Evolutionary conservation across 495 filamentous ascomycete species (phyloP).

Genomic region (Hypoxylon rickii): DNA sequence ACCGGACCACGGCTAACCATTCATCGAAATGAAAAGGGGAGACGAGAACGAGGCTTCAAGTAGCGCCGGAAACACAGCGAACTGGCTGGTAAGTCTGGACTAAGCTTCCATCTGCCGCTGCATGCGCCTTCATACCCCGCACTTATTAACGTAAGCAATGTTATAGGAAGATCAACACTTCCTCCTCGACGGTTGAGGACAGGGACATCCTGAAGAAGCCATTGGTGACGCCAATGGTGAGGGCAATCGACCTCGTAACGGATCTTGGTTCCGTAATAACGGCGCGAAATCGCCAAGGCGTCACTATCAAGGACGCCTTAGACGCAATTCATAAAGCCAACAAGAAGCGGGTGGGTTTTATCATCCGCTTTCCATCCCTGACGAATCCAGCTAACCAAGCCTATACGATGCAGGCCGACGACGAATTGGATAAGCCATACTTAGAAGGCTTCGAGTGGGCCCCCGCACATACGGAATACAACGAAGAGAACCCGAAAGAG

Average conservation of each 20-base stretch:
- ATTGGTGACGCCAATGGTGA: conserved; percentile 79
- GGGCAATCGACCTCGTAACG: conserved; percentile 92
- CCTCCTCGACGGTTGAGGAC: conserved; percentile 73
- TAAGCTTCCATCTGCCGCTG: background rate
- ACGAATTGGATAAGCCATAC: conserved; percentile 81
- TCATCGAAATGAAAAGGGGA: conserved; percentile 60
- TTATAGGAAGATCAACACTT: conserved; percentile 86
- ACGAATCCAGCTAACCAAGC: background rate
- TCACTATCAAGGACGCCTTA: conserved; percentile 92
- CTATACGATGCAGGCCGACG: conserved; percentile 69
- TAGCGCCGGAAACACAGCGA: conserved; percentile 87
- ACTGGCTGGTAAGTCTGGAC: conserved; percentile 78
- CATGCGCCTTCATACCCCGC: conserved; percentile 1
- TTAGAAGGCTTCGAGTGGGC: conserved; percentile 92
- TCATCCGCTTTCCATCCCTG: background rate
- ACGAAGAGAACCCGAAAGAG: conserved; percentile 69
- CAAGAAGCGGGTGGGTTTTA: conserved; percentile 81
- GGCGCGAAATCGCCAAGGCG: conserved; percentile 85
- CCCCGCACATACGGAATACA: conserved; percentile 48
- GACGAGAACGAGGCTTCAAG: conserved; percentile 70
- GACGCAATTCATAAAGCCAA: conserved; percentile 92
- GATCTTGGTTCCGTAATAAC: conserved; percentile 84
- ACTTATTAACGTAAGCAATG: conserved; percentile 15
- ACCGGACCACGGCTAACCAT: conserved; percentile 23
- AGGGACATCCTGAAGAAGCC: conserved; percentile 79